These are phyloP conservation scores for Debaryomyces castellii DNA, from an alignment of 805 yeast species.

Conservation along the genomic window DNA sequence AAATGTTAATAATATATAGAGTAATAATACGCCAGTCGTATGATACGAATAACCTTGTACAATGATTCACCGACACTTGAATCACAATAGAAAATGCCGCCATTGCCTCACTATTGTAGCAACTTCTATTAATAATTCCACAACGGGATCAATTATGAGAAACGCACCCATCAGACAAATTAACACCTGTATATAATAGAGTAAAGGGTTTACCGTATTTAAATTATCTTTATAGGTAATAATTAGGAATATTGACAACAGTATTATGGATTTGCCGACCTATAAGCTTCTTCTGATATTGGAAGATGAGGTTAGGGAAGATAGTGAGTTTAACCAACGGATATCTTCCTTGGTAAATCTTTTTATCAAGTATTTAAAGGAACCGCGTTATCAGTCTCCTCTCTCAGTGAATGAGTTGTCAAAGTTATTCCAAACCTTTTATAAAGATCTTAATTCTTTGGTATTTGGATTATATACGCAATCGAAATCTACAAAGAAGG, in stretches of 20 bases:
- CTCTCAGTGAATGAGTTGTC: conserved; percentile 35
- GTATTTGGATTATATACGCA: conserved; percentile 33
- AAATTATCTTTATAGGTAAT: not conserved
- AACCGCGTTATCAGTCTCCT: conserved; percentile 44
- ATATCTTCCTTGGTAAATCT: conserved; percentile 23
- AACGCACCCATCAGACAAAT: not conserved
- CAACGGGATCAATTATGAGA: too few relatives aligned
- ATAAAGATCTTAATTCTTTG: conserved; percentile 37
- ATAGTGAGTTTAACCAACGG: conserved; percentile 25
- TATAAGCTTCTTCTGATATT: conserved; percentile 13
- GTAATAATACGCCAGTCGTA: too few relatives aligned
- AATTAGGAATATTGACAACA: not conserved
- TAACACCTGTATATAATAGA: not conserved
- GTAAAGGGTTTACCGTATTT: not conserved
- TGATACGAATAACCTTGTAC: too few relatives aligned
- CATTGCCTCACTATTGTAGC: not conserved
- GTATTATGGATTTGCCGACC: not conserved
- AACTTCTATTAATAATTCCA: not conserved
- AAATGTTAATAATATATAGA: too few relatives aligned
- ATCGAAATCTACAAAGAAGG: conserved; percentile 39
- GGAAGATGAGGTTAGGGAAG: conserved; percentile 22
- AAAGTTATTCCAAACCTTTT: conserved; percentile 31
- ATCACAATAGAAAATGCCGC: too few relatives aligned
- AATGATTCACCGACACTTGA: too few relatives aligned
- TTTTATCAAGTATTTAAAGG: conserved; percentile 36